Conservation (phyloP, 129 eudicot species). For the Smallanthus sonchifolius region DNA sequence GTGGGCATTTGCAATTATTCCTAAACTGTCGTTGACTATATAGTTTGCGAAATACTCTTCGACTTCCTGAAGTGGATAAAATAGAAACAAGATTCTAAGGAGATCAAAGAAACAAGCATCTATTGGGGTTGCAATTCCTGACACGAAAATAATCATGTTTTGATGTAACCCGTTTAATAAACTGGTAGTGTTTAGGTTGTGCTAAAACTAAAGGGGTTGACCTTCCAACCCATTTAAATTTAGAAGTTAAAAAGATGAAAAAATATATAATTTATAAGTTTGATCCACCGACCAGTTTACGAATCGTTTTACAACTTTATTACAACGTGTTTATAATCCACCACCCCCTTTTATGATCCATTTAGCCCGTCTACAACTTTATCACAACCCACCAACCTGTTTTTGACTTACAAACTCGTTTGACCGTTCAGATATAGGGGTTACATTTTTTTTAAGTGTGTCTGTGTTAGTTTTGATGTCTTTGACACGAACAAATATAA, state of each 20-base stretch:
- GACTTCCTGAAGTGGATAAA: slow-evolving; percentile 49
- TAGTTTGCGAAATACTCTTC: slow-evolving; percentile 74
- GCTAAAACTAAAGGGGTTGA: not conserved
- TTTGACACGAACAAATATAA: not conserved
- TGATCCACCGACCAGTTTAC: not conserved
- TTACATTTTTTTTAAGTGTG: not conserved
- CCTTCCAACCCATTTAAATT: not conserved
- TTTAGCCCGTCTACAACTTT: not conserved
- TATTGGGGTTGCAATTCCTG: not conserved
- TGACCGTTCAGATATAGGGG: not conserved
- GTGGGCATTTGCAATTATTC: slow-evolving; percentile 83
- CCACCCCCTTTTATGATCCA: not conserved
- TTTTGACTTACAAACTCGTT: not conserved
- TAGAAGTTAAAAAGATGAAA: not conserved
- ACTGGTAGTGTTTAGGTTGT: not conserved
- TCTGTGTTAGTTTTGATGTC: not conserved
- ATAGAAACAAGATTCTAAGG: not conserved
- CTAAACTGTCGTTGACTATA: slow-evolving; percentile 77
- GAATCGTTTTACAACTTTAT: not conserved
- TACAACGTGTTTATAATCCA: not conserved
- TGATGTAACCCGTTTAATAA: not conserved
- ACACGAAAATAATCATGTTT: not conserved
- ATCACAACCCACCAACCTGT: not conserved
- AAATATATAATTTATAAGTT: not conserved
- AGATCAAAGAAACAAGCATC: not conserved